Percentiles rank a stretch among this genome's conserved stretches.
phyloP scores from a whole-genome alignment of 345 rosid species.

The Murraya paniculata region DNA sequence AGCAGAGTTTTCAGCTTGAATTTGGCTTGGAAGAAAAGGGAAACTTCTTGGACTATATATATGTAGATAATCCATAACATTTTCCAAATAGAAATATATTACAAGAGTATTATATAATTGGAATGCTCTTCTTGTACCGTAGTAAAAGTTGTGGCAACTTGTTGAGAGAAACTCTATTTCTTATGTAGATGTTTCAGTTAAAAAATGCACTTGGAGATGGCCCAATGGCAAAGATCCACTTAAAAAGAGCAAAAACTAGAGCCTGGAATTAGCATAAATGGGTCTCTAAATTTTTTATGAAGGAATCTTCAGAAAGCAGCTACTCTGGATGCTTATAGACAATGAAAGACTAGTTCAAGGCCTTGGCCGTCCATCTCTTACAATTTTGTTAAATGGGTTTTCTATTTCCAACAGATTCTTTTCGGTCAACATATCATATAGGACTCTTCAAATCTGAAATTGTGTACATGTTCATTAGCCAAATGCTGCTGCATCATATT shows the following conservation, averaged over 20 bases:
- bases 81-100: background rate
- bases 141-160: background rate
- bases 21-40: background rate
- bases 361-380: slow-evolving; percentile 4
- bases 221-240: background rate
- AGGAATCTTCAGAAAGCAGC: background rate
- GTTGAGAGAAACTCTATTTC: background rate
- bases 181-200: background rate
- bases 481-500: background rate
- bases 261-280: background rate
- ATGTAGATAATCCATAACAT: background rate
- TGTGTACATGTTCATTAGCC: background rate
- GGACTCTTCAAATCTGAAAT: background rate
- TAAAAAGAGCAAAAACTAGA: background rate
- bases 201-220: background rate
- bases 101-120: background rate
- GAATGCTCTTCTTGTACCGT: background rate
- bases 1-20: background rate
- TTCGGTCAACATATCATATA: background rate
- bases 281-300: background rate
- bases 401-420: background rate
- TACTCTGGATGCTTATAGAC: background rate
- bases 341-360: background rate
- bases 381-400: background rate
- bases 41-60: background rate